Base-by-base conservation (phyloP, 192 early-diverging fungal genomes). In the Backusella parvicylindrica region DNA sequence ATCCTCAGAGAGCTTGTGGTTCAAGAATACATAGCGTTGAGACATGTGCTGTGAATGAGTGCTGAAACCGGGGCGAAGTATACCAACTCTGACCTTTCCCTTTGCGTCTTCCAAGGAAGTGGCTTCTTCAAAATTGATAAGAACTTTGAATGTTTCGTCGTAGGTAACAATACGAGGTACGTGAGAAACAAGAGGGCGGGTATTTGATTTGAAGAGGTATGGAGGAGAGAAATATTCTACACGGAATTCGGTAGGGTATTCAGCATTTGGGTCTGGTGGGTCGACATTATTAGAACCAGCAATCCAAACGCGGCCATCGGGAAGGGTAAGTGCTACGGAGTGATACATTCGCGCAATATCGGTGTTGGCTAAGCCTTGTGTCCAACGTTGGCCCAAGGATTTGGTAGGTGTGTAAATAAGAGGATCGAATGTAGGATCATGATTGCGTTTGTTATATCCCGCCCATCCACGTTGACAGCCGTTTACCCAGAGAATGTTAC, bases 291-390 rank as follows among this genome's bases (percentile, higher is more conserved):
- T 87, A 18, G 88, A 89, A 13, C 89, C 90, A 5, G 86, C 82
- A 33, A 90, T 84, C 75, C 86, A 81, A 40, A 91, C 83, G 18
- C 84, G 77, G 18, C 88, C 89, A 68, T 90, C 89, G 7, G 84
- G 84, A 33, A 90, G 50, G 15, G 75, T 75, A 1, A 81, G 72
- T 5, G 84, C 84, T n/a, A 84, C 83, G 2, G 88, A 89, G 72
- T 91, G 90, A 72, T 91, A 91, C 83, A 91, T 84, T 23, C 90
- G 72, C 1, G 87, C 81, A 80, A 90, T 88, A 56, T 87, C 81
- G n/a, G 84, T 84, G 31, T 83, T 73, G 9, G 74, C 79, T 41
- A 88, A 70, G 7, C 77, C 77, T 23, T 74, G 80, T 33, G 81
- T 83, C 80, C 80, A 81, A 33, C 89, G 82, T 33, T 82, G 23